Percentiles rank a stretch among this genome's conserved stretches.
phyloP scores from a whole-genome alignment of 257 asterid species.

The Primulina tabacum region DNA sequence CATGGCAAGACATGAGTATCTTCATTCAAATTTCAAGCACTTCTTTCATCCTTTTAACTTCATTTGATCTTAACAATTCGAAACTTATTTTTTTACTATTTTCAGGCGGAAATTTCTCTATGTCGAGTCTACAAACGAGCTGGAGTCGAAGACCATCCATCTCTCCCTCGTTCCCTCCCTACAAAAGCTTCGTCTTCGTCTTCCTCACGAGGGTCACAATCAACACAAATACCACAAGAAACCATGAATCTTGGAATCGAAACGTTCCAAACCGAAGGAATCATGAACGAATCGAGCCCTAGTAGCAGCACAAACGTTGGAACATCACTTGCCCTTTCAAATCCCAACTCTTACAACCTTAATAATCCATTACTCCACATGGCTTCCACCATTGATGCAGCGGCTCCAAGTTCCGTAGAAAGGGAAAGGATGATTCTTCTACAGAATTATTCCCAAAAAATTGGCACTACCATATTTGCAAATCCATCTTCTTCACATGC shows the following conservation, averaged over 20 bases:
- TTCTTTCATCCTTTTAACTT: neutral
- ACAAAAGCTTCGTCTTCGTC: slow-evolving; percentile 33
- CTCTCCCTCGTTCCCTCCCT: slow-evolving; percentile 65
- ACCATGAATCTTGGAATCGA: slow-evolving; percentile 17
- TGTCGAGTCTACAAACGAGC: slow-evolving; percentile 92
- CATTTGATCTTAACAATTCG: neutral
- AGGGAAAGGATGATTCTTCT: slow-evolving; percentile 26
- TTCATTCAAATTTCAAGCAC: neutral
- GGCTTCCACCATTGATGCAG: neutral
- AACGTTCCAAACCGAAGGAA: slow-evolving; percentile 30
- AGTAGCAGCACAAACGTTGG: slow-evolving; percentile 47
- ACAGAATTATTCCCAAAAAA: slow-evolving; percentile 19
- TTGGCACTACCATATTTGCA: slow-evolving; percentile 29
- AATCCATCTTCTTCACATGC: slow-evolving; percentile 26
- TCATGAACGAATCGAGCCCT: slow-evolving; percentile 51
- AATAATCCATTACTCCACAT: slow-evolving; percentile 24
- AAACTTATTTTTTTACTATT: neutral
- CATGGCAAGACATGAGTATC: neutral
- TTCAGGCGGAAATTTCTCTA: slow-evolving; percentile 88
- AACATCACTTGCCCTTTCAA: slow-evolving; percentile 49
- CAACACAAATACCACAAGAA: slow-evolving; percentile 3
- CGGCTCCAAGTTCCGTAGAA: neutral
- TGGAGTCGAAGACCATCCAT: slow-evolving; percentile 87
- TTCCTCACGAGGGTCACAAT: slow-evolving; percentile 28
- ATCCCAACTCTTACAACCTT: slow-evolving; percentile 29